Percentiles rank a stretch among this genome's conserved stretches.
Conservation (phyloP, 257 asterid species). For the Gentiana macrophylla region DNA sequence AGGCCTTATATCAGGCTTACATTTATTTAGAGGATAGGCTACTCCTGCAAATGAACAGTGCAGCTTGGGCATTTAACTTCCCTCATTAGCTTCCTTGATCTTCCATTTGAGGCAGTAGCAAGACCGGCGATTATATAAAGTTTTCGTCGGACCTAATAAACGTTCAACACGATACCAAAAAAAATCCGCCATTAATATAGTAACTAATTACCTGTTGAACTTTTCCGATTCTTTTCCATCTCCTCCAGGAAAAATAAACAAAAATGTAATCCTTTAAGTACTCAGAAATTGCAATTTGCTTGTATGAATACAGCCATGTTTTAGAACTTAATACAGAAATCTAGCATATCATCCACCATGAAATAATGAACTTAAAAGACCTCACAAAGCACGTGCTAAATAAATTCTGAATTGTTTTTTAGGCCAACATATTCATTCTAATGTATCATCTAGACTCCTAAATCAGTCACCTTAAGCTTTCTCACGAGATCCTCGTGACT, state of each 20-base stretch:
- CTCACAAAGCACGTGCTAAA: too few species aligned
- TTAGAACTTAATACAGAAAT: too few species aligned
- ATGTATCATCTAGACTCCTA: too few species aligned
- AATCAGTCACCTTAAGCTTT: constrained; percentile 46
- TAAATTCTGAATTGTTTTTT: too few species aligned
- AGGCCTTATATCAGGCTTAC: too few species aligned
- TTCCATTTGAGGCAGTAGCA: constrained; percentile 14
- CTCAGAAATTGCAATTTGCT: background rate
- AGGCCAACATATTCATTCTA: too few species aligned
- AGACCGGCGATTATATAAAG: constrained; percentile 22
- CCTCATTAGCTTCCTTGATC: constrained; percentile 42
- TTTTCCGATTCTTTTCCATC: constrained; percentile 75
- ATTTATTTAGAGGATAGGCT: too few species aligned
- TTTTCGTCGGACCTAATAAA: background rate
- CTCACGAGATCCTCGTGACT: constrained; percentile 83
- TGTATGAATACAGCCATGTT: background rate
- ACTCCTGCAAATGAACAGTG: constrained; percentile 64
- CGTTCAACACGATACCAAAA: too few species aligned
- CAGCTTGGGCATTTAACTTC: constrained; percentile 90
- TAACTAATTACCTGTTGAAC: constrained; percentile 30
- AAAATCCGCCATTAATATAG: too few species aligned
- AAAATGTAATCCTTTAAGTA: too few species aligned
- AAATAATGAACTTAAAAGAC: too few species aligned
- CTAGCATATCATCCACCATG: too few species aligned
- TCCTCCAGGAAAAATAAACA: constrained; percentile 41